A percentile compares a stretch with the other conserved stretches of the same genome.
Conservation (phyloP, 352 stramenopile species). For the Phytopythium delawarense region DNA sequence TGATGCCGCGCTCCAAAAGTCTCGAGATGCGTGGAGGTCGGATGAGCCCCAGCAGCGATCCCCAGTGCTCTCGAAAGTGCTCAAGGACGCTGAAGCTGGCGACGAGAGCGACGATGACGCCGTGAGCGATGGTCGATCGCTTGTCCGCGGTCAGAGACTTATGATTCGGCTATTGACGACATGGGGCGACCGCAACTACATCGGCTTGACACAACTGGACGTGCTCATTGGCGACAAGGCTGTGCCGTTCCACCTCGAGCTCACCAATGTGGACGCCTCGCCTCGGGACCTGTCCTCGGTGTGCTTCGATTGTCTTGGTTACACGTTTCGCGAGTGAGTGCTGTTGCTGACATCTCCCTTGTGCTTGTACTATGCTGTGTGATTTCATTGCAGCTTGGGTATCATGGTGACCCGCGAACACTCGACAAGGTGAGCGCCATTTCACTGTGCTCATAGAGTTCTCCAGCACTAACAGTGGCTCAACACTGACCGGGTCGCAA, state of each 20-base stretch:
- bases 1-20: slow-evolving; percentile 17
- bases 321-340: not conserved
- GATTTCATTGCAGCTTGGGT: slow-evolving; percentile 42
- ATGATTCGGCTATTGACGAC: slow-evolving; percentile 54
- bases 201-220: slow-evolving; percentile 78
- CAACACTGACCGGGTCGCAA: slow-evolving; percentile 7
- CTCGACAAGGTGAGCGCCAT: slow-evolving; percentile 65
- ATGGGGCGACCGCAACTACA: slow-evolving; percentile 82
- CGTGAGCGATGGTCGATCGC: slow-evolving; percentile 7
- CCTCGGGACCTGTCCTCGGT: slow-evolving; percentile 73
- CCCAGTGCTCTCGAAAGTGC: slow-evolving; percentile 31
- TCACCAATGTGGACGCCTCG: slow-evolving; percentile 45
- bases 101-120: slow-evolving; percentile 11
- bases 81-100: slow-evolving; percentile 11
- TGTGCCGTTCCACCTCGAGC: slow-evolving; percentile 32
- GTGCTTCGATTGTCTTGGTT: slow-evolving; percentile 4
- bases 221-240: slow-evolving; percentile 50
- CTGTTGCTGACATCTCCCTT: not conserved
- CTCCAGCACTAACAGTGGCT: not conserved
- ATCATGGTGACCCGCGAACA: slow-evolving; percentile 75
- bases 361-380: slow-evolving; percentile 4
- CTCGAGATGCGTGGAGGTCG: slow-evolving; percentile 35
- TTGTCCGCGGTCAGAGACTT: slow-evolving; percentile 46
- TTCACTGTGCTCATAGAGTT: not conserved
- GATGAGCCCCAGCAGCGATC: slow-evolving; percentile 51